Percentiles rank a stretch among this genome's conserved stretches.
Evolutionary conservation across 1,139 yeast species (phyloP).

Genomic region (Pichia kudriavzevii): DNA sequence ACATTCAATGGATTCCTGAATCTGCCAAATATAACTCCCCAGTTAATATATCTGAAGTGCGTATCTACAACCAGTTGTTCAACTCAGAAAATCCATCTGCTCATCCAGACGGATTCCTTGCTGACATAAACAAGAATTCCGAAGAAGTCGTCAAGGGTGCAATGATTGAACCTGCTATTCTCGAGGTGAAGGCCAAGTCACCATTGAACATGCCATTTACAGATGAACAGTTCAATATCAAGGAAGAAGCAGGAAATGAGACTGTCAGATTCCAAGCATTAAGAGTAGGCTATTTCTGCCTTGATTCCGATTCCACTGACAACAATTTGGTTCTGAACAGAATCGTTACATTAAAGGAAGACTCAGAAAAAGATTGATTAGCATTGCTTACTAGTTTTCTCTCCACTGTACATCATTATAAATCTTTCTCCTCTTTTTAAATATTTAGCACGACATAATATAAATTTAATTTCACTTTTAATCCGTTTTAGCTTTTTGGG

Average conservation of each 20-base stretch:
- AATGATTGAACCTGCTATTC: constrained; percentile 71
- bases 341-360: constrained; percentile 85
- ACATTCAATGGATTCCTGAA: constrained; percentile 92
- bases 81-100: constrained; percentile 85
- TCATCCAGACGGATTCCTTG: constrained; percentile 80
- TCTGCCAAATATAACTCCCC: constrained; percentile 55
- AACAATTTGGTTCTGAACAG: constrained; percentile 68
- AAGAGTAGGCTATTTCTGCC: constrained; percentile 92
- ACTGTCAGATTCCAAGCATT: constrained; percentile 97
- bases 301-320: constrained; percentile 68
- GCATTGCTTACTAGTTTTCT: too few species aligned
- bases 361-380: constrained; percentile 36
- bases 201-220: constrained; percentile 66
- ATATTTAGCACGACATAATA: too few species aligned
- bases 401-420: too few species aligned
- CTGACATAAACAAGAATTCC: constrained; percentile 74
- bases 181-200: constrained; percentile 56
- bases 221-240: constrained; percentile 62
- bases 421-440: too few species aligned
- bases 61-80: constrained; percentile 84
- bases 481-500: too few species aligned
- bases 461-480: too few species aligned
- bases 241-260: constrained; percentile 59
- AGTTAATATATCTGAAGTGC: constrained; percentile 60
- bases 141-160: constrained; percentile 63